Conservation (phyloP, 2,329 filamentous ascomycete species). For the Seiridium cupressi region DNA sequence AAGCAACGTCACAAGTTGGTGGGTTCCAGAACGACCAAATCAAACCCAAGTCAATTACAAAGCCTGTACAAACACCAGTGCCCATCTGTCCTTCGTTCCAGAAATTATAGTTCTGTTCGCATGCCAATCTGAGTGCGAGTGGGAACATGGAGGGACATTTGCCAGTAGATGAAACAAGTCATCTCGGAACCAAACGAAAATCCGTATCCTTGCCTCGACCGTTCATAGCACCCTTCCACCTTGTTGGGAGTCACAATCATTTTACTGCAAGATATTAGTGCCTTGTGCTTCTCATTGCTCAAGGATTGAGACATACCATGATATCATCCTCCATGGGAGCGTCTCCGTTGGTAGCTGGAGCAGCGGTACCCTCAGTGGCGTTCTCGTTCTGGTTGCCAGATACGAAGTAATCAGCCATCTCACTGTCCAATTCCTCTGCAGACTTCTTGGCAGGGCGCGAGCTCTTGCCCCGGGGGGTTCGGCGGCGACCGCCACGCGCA, state of each 20-base stretch:
- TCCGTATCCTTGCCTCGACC: background rate
- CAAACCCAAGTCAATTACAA: background rate
- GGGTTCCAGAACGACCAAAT: background rate
- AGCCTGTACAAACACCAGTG: background rate
- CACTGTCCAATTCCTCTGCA: slow-evolving; percentile 89
- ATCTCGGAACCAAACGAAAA: background rate
- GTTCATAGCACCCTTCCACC: no score
- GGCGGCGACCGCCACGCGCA: slow-evolving; percentile 44
- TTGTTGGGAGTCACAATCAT: background rate
- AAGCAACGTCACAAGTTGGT: background rate
- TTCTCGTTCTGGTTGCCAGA: slow-evolving; percentile 42
- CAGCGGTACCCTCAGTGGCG: slow-evolving; percentile 43
- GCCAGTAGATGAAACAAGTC: background rate
- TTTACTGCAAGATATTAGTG: background rate
- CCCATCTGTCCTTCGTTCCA: background rate
- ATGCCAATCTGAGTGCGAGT: background rate
- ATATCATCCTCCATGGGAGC: slow-evolving; percentile 69
- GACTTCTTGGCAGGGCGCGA: slow-evolving; percentile 80
- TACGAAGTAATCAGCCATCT: slow-evolving; percentile 96
- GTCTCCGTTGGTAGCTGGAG: slow-evolving; percentile 48
- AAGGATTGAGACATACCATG: slow-evolving; percentile 25
- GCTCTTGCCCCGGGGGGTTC: slow-evolving; percentile 48
- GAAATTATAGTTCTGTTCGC: background rate
- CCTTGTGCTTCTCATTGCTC: background rate
- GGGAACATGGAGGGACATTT: background rate